These are phyloP conservation scores for Fragaria nilgerrensis DNA, from an alignment of 306 rosid species.

Conservation along the genomic window DNA sequence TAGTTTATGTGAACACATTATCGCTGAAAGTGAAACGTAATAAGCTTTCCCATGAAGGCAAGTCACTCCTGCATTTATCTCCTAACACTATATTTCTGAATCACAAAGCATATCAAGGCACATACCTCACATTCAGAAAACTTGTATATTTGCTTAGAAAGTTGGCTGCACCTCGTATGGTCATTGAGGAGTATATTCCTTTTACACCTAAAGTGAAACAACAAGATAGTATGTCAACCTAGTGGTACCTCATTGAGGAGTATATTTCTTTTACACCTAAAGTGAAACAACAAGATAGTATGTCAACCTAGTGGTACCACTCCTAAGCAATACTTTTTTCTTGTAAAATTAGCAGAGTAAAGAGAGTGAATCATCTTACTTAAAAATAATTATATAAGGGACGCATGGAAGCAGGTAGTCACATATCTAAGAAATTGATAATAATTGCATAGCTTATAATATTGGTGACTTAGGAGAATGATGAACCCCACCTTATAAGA, in stretches of 20 bases:
- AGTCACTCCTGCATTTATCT: not conserved
- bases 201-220: conserved; percentile 53
- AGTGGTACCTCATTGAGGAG: conserved; percentile 42
- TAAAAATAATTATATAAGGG: not conserved
- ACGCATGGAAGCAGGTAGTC: not conserved
- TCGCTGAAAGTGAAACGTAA: not conserved
- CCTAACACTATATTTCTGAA: not conserved
- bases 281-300: conserved; percentile 14
- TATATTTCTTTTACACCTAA: conserved; percentile 79
- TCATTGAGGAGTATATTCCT: conserved; percentile 70
- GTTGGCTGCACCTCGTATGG: conserved; percentile 74
- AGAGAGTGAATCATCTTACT: not conserved
- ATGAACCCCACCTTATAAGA: not conserved
- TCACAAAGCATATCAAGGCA: conserved; percentile 12
- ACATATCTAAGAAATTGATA: not conserved
- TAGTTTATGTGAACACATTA: not conserved
- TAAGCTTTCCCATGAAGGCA: conserved; percentile 7
- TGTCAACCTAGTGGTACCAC: conserved; percentile 13
- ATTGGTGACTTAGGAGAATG: conserved; percentile 4
- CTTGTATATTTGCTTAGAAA: conserved; percentile 50
- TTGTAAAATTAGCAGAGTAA: not conserved
- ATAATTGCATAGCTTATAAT: not conserved
- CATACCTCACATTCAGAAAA: conserved; percentile 60
- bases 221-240: conserved; percentile 11
- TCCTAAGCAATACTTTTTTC: not conserved